A percentile compares a stretch with the other conserved stretches of the same genome.
phyloP scores from a whole-genome alignment of 2,329 filamentous ascomycete genomes.

The Pseudogymnoascus sp. region DNA sequence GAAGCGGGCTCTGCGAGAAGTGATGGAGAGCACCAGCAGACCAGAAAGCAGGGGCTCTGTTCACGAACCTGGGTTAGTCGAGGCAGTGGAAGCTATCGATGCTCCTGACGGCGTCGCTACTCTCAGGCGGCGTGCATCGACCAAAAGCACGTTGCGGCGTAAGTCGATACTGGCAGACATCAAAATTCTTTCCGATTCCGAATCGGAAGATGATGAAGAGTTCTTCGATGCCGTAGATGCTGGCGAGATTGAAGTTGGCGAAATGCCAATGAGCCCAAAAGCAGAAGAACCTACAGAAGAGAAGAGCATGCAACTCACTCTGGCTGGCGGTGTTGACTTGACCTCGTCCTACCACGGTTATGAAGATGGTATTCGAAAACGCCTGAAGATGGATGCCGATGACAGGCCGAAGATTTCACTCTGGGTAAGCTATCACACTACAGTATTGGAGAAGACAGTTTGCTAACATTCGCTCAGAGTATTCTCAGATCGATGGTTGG shows the following conservation, averaged over 20 bases:
- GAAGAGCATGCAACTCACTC: conserved; percentile 34
- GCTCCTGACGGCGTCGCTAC: conserved; percentile 31
- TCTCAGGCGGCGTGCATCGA: conserved; percentile 33
- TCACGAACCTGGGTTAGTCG: background rate
- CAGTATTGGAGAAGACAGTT: background rate
- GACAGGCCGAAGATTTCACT: conserved; percentile 89
- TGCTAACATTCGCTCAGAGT: conserved; percentile 46
- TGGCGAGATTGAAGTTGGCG: conserved; percentile 75
- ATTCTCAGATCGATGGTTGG: conserved; percentile 99
- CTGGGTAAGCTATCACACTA: conserved; percentile 58
- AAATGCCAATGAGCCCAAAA: conserved; percentile 41
- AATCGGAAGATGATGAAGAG: conserved; percentile 78
- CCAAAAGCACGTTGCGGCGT: conserved; percentile 40
- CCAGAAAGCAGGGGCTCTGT: conserved; percentile 20
- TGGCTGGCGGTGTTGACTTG: conserved; percentile 51
- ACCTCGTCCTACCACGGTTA: conserved; percentile 78
- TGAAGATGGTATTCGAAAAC: conserved; percentile 73
- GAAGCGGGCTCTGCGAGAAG: conserved; percentile 81
- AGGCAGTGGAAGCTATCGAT: conserved; percentile 25
- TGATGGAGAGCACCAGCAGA: conserved; percentile 47
- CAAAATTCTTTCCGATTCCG: conserved; percentile 62
- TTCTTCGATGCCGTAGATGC: conserved; percentile 97
- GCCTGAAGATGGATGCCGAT: conserved; percentile 82
- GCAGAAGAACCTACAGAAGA: conserved; percentile 26
- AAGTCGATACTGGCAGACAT: conserved; percentile 63